A percentile compares a stretch with the other conserved stretches of the same genome.
These are phyloP conservation scores for Austroboletus eburneus DNA, from an alignment of 768 basidiomycete species.

Conservation along the genomic window DNA sequence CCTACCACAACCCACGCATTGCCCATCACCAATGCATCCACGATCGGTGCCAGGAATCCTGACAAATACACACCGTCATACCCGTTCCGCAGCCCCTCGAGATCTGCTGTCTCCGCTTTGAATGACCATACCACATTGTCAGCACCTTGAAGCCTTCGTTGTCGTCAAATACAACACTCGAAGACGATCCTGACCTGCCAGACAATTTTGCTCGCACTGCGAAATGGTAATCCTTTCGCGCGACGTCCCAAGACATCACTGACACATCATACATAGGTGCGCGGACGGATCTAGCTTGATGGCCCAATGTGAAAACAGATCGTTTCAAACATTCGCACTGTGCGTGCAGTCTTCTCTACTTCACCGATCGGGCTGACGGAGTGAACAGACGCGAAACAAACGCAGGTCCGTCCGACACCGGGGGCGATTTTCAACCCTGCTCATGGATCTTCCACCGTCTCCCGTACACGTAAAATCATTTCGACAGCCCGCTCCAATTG, in stretches of 20 bases:
- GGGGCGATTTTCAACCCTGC: too few relatives aligned
- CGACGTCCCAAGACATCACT: not conserved
- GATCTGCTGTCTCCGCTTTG: constrained; percentile 18
- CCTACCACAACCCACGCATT: constrained; percentile 57
- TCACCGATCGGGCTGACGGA: not conserved
- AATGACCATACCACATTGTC: constrained; percentile 43
- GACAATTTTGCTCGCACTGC: constrained; percentile 52
- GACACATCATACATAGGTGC: constrained; percentile 44
- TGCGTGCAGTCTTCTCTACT: constrained; percentile 19
- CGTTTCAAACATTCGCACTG: constrained; percentile 53
- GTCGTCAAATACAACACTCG: constrained; percentile 12
- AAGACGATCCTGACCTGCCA: constrained; percentile 19
- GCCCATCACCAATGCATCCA: constrained; percentile 69
- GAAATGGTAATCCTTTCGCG: constrained; percentile 44
- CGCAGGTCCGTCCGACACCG: too few relatives aligned
- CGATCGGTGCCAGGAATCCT: constrained; percentile 51
- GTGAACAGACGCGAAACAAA: constrained; percentile 1
- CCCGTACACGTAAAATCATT: constrained; percentile 21
- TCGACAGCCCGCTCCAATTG: constrained; percentile 62
- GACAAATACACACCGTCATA: constrained; percentile 48
- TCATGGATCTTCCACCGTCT: too few relatives aligned
- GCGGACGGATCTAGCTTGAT: constrained; percentile 69
- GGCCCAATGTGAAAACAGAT: constrained; percentile 66
- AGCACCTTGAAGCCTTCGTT: constrained; percentile 9
- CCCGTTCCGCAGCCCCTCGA: constrained; percentile 38